Evolutionary conservation across 2,329 filamentous ascomycete genomes (phyloP).

Genomic region (Venturia oleaginea): DNA sequence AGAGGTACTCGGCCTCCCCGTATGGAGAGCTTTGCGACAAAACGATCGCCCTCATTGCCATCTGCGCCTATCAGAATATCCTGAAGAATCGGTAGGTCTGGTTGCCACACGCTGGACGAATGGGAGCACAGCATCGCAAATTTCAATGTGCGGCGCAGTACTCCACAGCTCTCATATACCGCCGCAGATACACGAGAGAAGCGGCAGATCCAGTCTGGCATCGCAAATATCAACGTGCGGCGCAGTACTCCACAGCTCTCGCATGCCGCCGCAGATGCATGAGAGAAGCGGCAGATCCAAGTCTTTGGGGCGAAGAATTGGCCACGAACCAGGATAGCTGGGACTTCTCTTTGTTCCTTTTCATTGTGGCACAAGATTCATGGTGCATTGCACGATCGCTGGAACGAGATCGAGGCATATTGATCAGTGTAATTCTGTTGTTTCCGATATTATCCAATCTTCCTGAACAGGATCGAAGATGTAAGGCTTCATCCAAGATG

Average conservation of each 20-base stretch:
- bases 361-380: neutral
- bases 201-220: neutral
- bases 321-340: neutral
- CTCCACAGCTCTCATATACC: neutral
- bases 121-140: neutral
- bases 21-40: too few species aligned
- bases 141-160: neutral
- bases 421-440: neutral
- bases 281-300: neutral
- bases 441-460: neutral
- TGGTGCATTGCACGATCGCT: neutral
- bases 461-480: neutral
- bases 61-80: neutral
- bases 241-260: too few species aligned
- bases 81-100: neutral
- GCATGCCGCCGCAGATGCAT: neutral
- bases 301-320: neutral
- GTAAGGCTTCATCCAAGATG: neutral
- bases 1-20: too few species aligned
- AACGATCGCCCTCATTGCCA: too few species aligned
- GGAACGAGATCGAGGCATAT: neutral
- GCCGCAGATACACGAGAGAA: neutral
- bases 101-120: neutral
- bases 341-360: neutral
- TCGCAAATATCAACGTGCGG: too few species aligned